phyloP scores from a whole-genome alignment of 1,284 basidiomycete genomes.

The Coniferiporia weirii region DNA sequence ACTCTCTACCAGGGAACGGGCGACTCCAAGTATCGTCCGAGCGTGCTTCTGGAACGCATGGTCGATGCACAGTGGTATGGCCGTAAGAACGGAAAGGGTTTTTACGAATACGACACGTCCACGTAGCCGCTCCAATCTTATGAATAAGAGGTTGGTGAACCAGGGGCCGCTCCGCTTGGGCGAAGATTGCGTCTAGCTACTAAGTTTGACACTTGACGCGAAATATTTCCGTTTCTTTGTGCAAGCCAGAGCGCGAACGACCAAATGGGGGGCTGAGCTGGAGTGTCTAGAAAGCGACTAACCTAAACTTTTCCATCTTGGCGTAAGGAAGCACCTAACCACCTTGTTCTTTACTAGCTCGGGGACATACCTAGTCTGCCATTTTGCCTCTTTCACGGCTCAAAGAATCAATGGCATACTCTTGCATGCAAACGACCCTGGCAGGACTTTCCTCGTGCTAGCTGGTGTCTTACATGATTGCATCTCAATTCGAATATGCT shows the following conservation, averaged over 20 bases:
- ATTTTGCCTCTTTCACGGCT: too few species aligned
- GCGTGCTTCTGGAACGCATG: slow-evolving; percentile 87
- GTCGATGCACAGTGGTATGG: slow-evolving; percentile 95
- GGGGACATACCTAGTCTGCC: too few species aligned
- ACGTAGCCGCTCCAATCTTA: not conserved
- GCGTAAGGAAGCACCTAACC: too few species aligned
- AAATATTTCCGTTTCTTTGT: not conserved
- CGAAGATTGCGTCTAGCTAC: not conserved
- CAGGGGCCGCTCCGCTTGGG: not conserved
- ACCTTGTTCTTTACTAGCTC: too few species aligned
- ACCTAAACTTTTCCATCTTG: too few species aligned
- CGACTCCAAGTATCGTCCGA: slow-evolving; percentile 96
- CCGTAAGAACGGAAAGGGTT: slow-evolving; percentile 86
- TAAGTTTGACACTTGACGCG: not conserved
- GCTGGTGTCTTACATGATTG: too few species aligned
- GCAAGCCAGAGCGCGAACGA: not conserved
- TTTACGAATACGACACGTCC: slow-evolving; percentile 68
- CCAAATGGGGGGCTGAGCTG: not conserved
- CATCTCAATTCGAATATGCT: too few species aligned
- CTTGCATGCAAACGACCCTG: too few species aligned
- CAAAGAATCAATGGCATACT: too few species aligned
- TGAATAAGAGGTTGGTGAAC: not conserved
- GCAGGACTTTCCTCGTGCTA: too few species aligned
- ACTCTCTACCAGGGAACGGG: slow-evolving; percentile 85
- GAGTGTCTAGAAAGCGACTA: too few species aligned